Evolutionary conservation across 2,329 filamentous ascomycete genomes (phyloP).

Genomic region (Chaetomiaceae sp.): DNA sequence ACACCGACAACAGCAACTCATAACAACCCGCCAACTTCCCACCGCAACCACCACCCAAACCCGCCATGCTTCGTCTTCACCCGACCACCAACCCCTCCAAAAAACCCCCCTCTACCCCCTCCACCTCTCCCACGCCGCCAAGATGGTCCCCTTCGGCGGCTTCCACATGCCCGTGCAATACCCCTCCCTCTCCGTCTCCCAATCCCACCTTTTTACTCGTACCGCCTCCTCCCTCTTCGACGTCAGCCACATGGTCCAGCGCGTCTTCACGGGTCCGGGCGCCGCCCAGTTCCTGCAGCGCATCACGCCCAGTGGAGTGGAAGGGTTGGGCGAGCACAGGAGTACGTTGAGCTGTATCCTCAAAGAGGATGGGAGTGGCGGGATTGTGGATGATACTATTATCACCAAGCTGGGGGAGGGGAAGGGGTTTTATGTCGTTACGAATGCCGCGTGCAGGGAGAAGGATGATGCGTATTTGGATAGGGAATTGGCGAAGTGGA

Average conservation of each 20-base stretch:
- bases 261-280: conserved; percentile 75
- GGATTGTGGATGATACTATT: conserved; percentile 92
- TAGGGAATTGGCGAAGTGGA: conserved; percentile 55
- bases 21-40: background rate
- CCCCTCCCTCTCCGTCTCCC: conserved; percentile 66
- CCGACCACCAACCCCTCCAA: conserved; percentile 23
- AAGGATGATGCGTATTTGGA: conserved; percentile 80
- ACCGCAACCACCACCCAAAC: conserved; percentile 4
- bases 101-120: conserved; percentile 37
- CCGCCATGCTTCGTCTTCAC: conserved; percentile 25
- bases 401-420: conserved; percentile 74
- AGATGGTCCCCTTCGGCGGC: conserved; percentile 95
- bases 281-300: conserved; percentile 77
- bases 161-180: conserved; percentile 94
- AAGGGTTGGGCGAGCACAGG: conserved; percentile 58
- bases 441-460: conserved; percentile 85
- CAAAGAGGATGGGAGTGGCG: conserved; percentile 70
- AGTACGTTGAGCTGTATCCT: conserved; percentile 83
- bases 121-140: conserved; percentile 66
- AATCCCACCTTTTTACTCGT: conserved; percentile 87
- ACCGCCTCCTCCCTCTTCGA: conserved; percentile 88
- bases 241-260: conserved; percentile 95
- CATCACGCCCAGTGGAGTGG: conserved; percentile 73
- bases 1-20: background rate
- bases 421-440: conserved; percentile 79